Conservation (phyloP, 106 monocot species). For the Xerophyta viscosa region DNA sequence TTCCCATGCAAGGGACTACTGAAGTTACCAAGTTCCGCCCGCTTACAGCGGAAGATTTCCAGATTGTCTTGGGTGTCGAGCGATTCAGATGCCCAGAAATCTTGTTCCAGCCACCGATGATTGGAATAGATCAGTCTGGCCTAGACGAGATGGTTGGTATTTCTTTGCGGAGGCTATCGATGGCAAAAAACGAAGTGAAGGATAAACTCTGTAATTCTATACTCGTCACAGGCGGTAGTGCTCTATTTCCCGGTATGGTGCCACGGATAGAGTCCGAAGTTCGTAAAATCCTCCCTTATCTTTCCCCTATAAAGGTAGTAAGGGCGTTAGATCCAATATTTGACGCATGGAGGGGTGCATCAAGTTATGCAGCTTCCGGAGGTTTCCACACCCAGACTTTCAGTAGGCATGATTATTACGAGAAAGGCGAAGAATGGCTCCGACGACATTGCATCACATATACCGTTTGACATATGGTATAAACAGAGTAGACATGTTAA, state of each 20-base stretch:
- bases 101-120: slow-evolving; percentile 76
- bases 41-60: slow-evolving; percentile 63
- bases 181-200: slow-evolving; percentile 20
- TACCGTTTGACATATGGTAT: slow-evolving; percentile 21
- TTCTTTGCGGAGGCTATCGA: slow-evolving; percentile 49
- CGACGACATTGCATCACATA: slow-evolving; percentile 54
- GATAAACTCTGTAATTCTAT: slow-evolving; percentile 58
- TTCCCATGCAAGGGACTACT: slow-evolving; percentile 10
- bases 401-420: slow-evolving; percentile 74
- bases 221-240: slow-evolving; percentile 73
- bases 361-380: slow-evolving; percentile 41
- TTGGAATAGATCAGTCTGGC: slow-evolving; percentile 81
- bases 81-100: slow-evolving; percentile 86
- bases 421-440: slow-evolving; percentile 70
- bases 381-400: slow-evolving; percentile 57
- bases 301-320: slow-evolving; percentile 57
- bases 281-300: slow-evolving; percentile 51
- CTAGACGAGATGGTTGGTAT: slow-evolving; percentile 74
- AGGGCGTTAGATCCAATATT: slow-evolving; percentile 56
- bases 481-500: not conserved
- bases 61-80: slow-evolving; percentile 63
- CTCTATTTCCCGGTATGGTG: slow-evolving; percentile 60
- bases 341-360: slow-evolving; percentile 95
- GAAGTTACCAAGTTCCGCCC: slow-evolving; percentile 30
- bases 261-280: slow-evolving; percentile 66